phyloP scores from a whole-genome alignment of 306 rosid genomes.

The Citrullus mucosospermus region DNA sequence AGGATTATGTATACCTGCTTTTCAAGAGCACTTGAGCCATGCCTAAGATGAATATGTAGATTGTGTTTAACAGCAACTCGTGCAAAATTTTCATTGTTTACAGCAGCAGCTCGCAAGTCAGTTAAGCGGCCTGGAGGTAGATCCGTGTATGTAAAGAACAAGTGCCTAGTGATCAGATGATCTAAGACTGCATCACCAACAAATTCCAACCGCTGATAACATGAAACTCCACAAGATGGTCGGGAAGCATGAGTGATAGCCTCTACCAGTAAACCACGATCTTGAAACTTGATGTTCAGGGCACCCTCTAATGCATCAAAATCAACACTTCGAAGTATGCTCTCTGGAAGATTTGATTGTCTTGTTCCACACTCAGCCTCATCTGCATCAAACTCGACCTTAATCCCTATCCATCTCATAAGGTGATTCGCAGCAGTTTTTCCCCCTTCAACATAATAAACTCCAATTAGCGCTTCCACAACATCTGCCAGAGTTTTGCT shows the following conservation, averaged over 20 bases:
- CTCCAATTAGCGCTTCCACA: slow-evolving; percentile 91
- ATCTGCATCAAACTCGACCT: slow-evolving; percentile 70
- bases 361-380: slow-evolving; percentile 40
- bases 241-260: slow-evolving; percentile 97
- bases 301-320: slow-evolving; percentile 71
- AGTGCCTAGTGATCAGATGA: slow-evolving; percentile 88
- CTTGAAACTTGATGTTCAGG: slow-evolving; percentile 50
- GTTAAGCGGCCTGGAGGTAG: slow-evolving; percentile 96
- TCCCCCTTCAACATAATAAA: slow-evolving; percentile 92
- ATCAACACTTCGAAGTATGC: slow-evolving; percentile 59
- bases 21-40: slow-evolving; percentile 91
- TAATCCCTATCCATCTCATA: slow-evolving; percentile 96
- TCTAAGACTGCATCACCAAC: slow-evolving; percentile 97
- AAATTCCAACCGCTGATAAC: slow-evolving; percentile 96
- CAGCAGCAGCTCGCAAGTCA: slow-evolving; percentile 99
- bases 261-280: slow-evolving; percentile 74
- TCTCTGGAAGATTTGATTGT: slow-evolving; percentile 56
- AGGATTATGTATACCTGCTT: slow-evolving; percentile 51
- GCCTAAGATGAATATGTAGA: slow-evolving; percentile 88
- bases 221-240: slow-evolving; percentile 93
- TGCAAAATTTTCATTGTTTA: slow-evolving; percentile 95
- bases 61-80: slow-evolving; percentile 87
- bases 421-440: slow-evolving; percentile 83
- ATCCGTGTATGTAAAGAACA: slow-evolving; percentile 86
- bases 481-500: slow-evolving; percentile 99